Evolutionary conservation across 352 stramenopile genomes (phyloP).

Genomic region (Blastocystis sp.): DNA sequence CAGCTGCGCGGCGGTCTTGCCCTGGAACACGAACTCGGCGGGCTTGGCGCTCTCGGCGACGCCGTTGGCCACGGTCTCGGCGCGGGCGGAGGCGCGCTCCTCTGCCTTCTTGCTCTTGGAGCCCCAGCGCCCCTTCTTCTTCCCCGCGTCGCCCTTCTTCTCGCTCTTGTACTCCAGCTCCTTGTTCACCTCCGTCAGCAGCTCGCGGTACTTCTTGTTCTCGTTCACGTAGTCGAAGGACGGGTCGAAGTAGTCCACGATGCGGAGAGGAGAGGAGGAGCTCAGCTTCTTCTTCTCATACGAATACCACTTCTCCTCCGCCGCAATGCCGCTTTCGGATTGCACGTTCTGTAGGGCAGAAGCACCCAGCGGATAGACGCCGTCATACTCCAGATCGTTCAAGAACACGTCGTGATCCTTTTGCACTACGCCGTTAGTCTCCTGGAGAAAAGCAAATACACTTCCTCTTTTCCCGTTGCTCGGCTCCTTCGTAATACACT

Average conservation of each 20-base stretch:
- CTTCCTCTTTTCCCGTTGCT: background rate
- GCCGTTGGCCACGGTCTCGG: background rate
- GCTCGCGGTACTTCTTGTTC: conserved; percentile 45
- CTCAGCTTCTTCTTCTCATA: conserved; percentile 19
- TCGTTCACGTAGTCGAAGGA: conserved; percentile 29
- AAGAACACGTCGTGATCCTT: conserved; percentile 41
- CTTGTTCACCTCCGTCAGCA: conserved; percentile 55
- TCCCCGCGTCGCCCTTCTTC: conserved; percentile 41
- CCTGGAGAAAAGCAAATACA: background rate
- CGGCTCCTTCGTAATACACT: conserved; percentile 42
- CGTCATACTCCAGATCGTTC: conserved; percentile 30
- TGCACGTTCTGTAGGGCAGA: conserved; percentile 5
- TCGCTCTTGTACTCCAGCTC: conserved; percentile 58
- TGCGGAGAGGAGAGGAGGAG: background rate
- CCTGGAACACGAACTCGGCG: background rate
- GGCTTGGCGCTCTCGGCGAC: background rate
- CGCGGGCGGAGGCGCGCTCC: background rate
- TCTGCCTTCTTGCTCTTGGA: background rate
- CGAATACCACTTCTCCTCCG: conserved; percentile 17
- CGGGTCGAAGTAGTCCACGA: conserved; percentile 17
- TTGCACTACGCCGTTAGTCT: background rate
- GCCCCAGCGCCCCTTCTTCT: conserved; percentile 58
- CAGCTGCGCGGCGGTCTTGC: background rate
- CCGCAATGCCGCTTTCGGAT: background rate
- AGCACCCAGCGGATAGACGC: conserved; percentile 27